phyloP scores from a whole-genome alignment of 1,284 basidiomycete genomes.

The Singerocomus inundabilis region DNA sequence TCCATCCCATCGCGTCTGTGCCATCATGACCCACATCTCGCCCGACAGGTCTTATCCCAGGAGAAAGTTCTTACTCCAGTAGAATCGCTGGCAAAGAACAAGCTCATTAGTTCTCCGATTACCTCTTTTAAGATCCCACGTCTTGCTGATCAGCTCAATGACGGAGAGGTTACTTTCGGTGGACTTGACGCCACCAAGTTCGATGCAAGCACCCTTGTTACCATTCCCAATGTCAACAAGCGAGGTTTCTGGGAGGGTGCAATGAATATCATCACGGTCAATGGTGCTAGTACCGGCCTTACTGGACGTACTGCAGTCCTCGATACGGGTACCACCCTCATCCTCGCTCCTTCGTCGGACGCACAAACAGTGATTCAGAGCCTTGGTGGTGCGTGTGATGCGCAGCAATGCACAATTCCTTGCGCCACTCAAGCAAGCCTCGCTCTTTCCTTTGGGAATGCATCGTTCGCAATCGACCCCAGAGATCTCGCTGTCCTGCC shows the following conservation, averaged over 20 bases:
- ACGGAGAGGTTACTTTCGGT: slow-evolving; percentile 82
- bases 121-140: slow-evolving; percentile 82
- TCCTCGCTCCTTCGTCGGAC: slow-evolving; percentile 57
- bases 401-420: slow-evolving; percentile 74
- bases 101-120: slow-evolving; percentile 66
- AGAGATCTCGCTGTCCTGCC: slow-evolving; percentile 73
- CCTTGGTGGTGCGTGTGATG: slow-evolving; percentile 57
- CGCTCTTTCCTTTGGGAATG: slow-evolving; percentile 67
- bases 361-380: slow-evolving; percentile 61
- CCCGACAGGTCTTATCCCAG: slow-evolving; percentile 56
- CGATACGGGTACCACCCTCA: slow-evolving; percentile 77
- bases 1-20: slow-evolving; percentile 11
- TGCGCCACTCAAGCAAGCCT: slow-evolving; percentile 68
- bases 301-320: slow-evolving; percentile 68
- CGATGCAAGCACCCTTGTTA: slow-evolving; percentile 51
- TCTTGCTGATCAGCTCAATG: slow-evolving; percentile 68
- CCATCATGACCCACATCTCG: neutral
- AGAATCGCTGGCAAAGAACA: slow-evolving; percentile 64
- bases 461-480: slow-evolving; percentile 62
- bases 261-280: slow-evolving; percentile 57
- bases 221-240: slow-evolving; percentile 57
- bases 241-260: slow-evolving; percentile 78
- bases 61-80: slow-evolving; percentile 70
- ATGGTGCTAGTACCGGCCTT: slow-evolving; percentile 54
- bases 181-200: slow-evolving; percentile 75